phyloP scores from a whole-genome alignment of 202 grass and related monocot genomes.

The Zoysia matrella region DNA sequence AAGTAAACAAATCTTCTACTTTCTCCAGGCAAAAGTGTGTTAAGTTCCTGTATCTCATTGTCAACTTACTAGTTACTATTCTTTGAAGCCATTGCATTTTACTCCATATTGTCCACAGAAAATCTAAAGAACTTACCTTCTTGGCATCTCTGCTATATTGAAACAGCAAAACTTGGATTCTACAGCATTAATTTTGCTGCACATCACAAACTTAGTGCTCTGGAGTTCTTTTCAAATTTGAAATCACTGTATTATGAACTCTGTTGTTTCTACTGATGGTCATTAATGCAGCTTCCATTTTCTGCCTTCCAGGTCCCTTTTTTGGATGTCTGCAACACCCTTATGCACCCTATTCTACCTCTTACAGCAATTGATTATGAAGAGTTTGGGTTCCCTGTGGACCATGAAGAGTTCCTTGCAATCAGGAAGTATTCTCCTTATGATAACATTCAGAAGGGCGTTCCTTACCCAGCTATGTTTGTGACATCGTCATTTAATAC shows the following conservation, averaged over 20 bases:
- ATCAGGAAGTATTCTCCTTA: conserved; percentile 97
- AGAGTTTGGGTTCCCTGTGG: conserved; percentile 91
- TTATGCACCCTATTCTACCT: conserved; percentile 87
- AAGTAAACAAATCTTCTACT: neutral
- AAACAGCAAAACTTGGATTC: conserved; percentile 7
- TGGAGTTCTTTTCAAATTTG: conserved; percentile 17
- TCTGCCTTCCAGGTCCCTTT: conserved; percentile 73
- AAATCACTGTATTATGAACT: conserved; percentile 23
- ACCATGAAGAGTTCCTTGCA: conserved; percentile 83
- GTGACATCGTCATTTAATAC: conserved; percentile 94
- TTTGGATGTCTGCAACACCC: conserved; percentile 95
- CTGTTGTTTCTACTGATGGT: conserved; percentile 17
- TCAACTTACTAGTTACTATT: neutral
- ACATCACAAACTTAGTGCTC: conserved; percentile 13
- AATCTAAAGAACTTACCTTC: neutral
- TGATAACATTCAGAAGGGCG: conserved; percentile 89
- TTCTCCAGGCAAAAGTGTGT: neutral
- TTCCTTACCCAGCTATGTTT: conserved; percentile 88
- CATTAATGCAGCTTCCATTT: conserved; percentile 26
- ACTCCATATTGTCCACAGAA: neutral
- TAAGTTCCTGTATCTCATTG: neutral
- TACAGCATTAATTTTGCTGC: conserved; percentile 2
- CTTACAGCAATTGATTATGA: conserved; percentile 92
- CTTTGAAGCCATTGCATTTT: neutral
- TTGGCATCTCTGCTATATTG: conserved; percentile 2